Evolutionary conservation across 1,284 basidiomycete species (phyloP).

Genomic region (Pyrrhoderma noxium): DNA sequence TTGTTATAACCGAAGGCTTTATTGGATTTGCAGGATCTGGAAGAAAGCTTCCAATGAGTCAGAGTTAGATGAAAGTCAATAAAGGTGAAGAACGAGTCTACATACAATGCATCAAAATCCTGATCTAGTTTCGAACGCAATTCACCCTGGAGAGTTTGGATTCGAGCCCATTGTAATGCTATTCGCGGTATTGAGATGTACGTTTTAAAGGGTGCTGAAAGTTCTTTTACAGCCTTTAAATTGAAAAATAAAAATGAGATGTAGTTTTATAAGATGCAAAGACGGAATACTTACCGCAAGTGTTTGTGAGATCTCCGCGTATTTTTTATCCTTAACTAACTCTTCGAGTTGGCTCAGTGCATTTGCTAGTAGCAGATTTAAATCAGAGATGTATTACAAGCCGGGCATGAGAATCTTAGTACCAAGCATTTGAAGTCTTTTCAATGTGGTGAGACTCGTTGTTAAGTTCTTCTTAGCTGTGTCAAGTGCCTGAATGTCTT

Average conservation of each 20-base stretch:
- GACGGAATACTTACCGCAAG: conserved; percentile 49
- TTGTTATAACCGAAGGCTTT: conserved; percentile 57
- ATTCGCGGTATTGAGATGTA: conserved; percentile 72
- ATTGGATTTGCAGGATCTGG: conserved; percentile 68
- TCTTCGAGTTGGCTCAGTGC: conserved; percentile 77
- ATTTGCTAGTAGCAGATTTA: conserved; percentile 49
- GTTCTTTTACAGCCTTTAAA: conserved; percentile 76
- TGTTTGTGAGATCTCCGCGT: conserved; percentile 77
- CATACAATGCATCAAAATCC: conserved; percentile 85
- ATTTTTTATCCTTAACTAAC: conserved; percentile 69
- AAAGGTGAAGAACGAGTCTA: not conserved
- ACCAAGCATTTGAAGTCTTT: conserved; percentile 93
- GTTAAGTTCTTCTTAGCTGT: conserved; percentile 91
- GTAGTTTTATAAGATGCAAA: not conserved
- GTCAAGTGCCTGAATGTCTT: conserved; percentile 94
- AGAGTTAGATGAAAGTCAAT: conserved; percentile 9
- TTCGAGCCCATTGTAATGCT: conserved; percentile 66
- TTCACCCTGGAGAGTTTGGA: conserved; percentile 73
- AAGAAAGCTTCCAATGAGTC: conserved; percentile 49
- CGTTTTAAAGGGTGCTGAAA: conserved; percentile 70
- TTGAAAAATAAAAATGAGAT: conserved; percentile 10
- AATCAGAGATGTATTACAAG: not conserved
- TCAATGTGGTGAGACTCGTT: conserved; percentile 84
- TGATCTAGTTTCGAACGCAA: conserved; percentile 72
- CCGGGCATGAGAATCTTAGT: not conserved